Evolutionary conservation across 208 protist species (phyloP).

Genomic region (Naegleria lovaniensis): DNA sequence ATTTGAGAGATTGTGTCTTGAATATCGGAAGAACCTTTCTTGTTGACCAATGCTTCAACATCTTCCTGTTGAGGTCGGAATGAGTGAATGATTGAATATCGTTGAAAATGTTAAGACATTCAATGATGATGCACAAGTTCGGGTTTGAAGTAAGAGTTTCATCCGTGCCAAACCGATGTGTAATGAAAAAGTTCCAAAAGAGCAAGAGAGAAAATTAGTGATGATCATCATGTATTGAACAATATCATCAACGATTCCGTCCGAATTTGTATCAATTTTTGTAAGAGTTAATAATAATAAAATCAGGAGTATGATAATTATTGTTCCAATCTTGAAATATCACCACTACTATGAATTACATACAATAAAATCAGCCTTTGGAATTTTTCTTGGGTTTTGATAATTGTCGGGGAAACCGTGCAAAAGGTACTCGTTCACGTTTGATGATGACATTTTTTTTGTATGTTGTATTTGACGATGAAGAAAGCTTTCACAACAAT

Average conservation of each 20-base stretch:
- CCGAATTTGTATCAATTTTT: not conserved
- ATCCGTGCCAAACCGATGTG: no score
- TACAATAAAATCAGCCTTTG: constrained; percentile 28
- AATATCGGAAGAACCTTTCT: not conserved
- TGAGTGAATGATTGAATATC: not conserved
- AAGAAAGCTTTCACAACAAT: no score
- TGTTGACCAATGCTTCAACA: constrained; percentile 9
- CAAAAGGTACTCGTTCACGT: not conserved
- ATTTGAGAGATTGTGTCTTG: not conserved
- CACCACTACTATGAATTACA: not conserved
- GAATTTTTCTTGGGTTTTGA: constrained; percentile 24
- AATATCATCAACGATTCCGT: no score
- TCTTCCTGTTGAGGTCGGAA: constrained; percentile 23
- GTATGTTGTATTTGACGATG: not conserved
- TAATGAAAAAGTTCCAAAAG: no score
- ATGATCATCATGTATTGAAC: no score
- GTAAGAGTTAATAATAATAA: not conserved
- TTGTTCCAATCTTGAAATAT: not conserved
- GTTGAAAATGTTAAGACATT: no score
- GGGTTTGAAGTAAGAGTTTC: no score
- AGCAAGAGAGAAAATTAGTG: no score
- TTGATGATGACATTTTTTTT: not conserved
- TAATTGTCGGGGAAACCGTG: not conserved
- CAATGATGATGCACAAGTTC: no score
- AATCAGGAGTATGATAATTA: no score